Base-by-base conservation (phyloP, 352 stramenopile genomes). In the Bremia lactucae region DNA sequence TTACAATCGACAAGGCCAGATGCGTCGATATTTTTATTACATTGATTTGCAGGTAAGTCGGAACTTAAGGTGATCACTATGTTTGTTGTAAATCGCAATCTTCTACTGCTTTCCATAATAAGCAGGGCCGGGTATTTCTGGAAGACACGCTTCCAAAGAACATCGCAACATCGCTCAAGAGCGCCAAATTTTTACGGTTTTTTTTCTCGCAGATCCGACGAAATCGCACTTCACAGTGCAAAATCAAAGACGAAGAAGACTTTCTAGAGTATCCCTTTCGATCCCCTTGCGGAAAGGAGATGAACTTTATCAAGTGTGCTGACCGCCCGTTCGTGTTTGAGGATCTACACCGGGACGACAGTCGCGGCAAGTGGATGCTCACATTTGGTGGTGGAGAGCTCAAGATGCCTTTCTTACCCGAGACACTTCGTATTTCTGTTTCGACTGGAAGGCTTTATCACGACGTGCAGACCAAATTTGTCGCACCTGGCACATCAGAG, bases 281-380 rank as follows among this genome's bases (percentile, higher is more conserved):
- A 10, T 90, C 78, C 1, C 78, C 78, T 4, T 90, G 78, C 22
- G 78, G 78, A 15, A 81, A 82, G 26, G 78, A 90, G 50, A 87
- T 84, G 66, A 90, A 90, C 49, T 88, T 82, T 45, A 88, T 90
- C 63, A 90, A 90, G 54, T 85, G 70, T 53, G 75, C 78, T 5
- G 78, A 90, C 49, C 73, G 68, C 0, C 75, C 78, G 16, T 64
- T 88, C 23, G 78, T 90, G 40, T 79, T 88, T 40, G 67, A 85
- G 14, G 72, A 86, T 15, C 46, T 91, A 16, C 54, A 52, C 0
- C 55, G 36, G 1, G 43, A 52, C 22, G 53, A 58, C 5, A 45
- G 2, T 7, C 29, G 26, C 7, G 40, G 21, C 20, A 25, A 59
- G 18, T 79, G 66, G 68, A 52, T 52, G 28, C 69, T 84, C 28